Conservation (phyloP, 1,284 basidiomycete genomes). For the Ganoderma lucidum region DNA sequence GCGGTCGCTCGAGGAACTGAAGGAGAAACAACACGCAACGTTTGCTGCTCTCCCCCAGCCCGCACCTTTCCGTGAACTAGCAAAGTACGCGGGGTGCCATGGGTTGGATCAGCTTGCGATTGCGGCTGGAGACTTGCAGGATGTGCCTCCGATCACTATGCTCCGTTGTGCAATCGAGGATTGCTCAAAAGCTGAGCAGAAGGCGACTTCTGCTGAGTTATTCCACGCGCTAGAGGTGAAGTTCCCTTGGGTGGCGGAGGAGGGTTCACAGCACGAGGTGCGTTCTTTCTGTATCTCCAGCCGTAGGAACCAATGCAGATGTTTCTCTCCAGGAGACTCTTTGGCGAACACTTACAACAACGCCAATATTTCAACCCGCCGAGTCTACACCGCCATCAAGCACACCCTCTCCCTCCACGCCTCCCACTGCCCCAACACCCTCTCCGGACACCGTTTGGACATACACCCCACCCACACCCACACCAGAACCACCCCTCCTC, state of each 20-base stretch:
- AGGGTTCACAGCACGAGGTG: constrained; percentile 62
- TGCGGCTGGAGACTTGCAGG: constrained; percentile 42
- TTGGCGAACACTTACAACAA: constrained; percentile 67
- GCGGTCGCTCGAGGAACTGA: constrained; percentile 58
- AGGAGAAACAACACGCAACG: constrained; percentile 58
- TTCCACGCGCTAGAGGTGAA: constrained; percentile 63
- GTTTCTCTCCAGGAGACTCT: constrained; percentile 53
- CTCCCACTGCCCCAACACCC: constrained; percentile 19
- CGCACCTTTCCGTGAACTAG: constrained; percentile 56
- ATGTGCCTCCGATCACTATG: constrained; percentile 59
- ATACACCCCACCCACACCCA: constrained; percentile 52
- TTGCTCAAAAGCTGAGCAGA: constrained; percentile 50
- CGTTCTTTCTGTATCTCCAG: constrained; percentile 18
- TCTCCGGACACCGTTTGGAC: constrained; percentile 54
- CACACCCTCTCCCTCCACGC: background rate
- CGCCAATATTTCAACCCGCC: constrained; percentile 53
- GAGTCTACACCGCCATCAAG: constrained; percentile 17
- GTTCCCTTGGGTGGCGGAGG: constrained; percentile 63
- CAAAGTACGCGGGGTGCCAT: constrained; percentile 52
- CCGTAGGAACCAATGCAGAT: constrained; percentile 13
- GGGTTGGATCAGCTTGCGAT: constrained; percentile 56
- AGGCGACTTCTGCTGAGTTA: constrained; percentile 63
- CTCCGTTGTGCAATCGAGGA: constrained; percentile 69
- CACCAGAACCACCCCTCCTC: constrained; percentile 53
- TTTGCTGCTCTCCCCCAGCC: constrained; percentile 64